Percentiles rank a stretch among this genome's conserved stretches.
These are phyloP conservation scores for Thelonectria olida DNA, from an alignment of 2,329 filamentous ascomycete genomes.

Conservation along the genomic window DNA sequence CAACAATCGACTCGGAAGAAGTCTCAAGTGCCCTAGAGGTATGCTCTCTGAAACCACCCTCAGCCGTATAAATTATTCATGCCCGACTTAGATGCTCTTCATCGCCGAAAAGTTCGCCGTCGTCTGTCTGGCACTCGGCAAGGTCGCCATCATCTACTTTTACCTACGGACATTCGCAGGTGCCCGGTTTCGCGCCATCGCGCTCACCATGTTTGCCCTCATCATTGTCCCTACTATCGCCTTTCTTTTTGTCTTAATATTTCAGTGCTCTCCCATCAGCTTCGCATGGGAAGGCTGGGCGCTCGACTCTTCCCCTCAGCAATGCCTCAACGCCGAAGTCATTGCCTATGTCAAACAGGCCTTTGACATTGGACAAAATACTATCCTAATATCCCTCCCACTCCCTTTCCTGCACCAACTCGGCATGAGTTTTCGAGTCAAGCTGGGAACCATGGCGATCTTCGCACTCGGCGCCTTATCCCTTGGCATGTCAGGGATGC, in stretches of 20 bases:
- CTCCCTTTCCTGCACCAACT: conserved; percentile 52
- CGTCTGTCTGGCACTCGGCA: conserved; percentile 49
- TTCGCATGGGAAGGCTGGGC: conserved; percentile 45
- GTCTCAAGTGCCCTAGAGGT: conserved; percentile 2
- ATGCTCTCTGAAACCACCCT: not conserved
- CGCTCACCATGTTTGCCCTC: conserved; percentile 46
- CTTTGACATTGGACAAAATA: conserved; percentile 58
- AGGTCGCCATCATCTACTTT: conserved; percentile 50
- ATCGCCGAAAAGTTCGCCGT: conserved; percentile 48
- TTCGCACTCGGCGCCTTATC: conserved; percentile 55
- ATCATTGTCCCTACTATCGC: conserved; percentile 47
- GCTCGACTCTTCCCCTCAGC: conserved; percentile 2
- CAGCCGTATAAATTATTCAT: not conserved
- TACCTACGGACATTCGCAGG: conserved; percentile 51
- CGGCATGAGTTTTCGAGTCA: conserved; percentile 52
- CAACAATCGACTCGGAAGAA: not conserved
- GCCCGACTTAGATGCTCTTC: conserved; percentile 36
- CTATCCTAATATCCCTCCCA: conserved; percentile 54
- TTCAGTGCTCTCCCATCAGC: conserved; percentile 52
- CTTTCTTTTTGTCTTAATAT: conserved; percentile 49
- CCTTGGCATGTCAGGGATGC: conserved; percentile 47
- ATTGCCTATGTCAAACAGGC: conserved; percentile 54
- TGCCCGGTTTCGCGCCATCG: conserved; percentile 44
- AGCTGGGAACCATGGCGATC: conserved; percentile 53
- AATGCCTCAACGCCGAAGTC: conserved; percentile 33